Evolutionary conservation across 768 basidiomycete species (phyloP), one percentile per base, ranked within the genome.

Genomic region (Zangia roseola): DNA sequence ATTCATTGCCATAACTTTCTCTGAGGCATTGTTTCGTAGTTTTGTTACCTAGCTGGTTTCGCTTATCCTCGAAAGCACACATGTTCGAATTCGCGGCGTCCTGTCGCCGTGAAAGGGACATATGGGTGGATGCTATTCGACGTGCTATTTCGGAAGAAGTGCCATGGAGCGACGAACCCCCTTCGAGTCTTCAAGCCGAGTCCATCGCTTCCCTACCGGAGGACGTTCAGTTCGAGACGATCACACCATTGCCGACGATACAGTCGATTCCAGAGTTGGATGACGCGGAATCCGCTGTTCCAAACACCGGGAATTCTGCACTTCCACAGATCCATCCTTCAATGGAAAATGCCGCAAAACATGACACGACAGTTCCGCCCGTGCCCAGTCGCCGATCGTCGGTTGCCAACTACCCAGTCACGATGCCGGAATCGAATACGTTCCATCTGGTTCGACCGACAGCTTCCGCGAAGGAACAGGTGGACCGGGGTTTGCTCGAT

Each of bases 31-130:
- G 24, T 48, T 37, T 30, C 40, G 10, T 57, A 97, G 94, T 83
- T 38, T 74, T 86, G 54, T 73, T 97, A 7, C 86, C 93, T 12
- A 87, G 83, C 60, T 86, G 86, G 37, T 89, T 97, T 68, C 84
- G 88, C 42, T 70, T 97, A 14, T 79, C 76, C 10, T 78, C 76
- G 37, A 77, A 75, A 45, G 83, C 84, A 6, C 84, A 90, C 60
- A 77, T 82, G 49, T 88, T 95, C 58, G 93, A 97, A 63, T 70
- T 97, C 25, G 91, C 91, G 7, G 90, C 91, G 0, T 81, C 91
- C 14, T 94, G 93, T 64, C 78, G 72, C 59, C 77, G 74, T 30
- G 95, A 98, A 69, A 94, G 92, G 71, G 79, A 82, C 23, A 73
- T 88, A n/a, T 98, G 95, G 95, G 70, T 94, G 46, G 70, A 73